These are phyloP conservation scores for Exophiala viscosa DNA, from an alignment of 2,329 filamentous ascomycete species.

Conservation along the genomic window DNA sequence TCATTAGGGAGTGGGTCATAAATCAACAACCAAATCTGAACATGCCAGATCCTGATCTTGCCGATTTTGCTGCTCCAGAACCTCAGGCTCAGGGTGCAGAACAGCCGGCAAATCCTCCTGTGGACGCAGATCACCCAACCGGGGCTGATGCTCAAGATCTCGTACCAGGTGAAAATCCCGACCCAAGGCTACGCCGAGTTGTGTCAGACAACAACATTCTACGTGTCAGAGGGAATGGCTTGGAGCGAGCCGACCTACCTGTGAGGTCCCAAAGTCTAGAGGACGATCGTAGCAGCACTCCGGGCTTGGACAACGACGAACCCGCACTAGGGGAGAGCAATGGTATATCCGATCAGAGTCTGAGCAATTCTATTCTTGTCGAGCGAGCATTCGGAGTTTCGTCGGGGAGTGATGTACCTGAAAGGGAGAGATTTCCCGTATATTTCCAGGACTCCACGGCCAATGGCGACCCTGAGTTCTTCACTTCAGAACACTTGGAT, in stretches of 20 bases:
- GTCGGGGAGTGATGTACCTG: background rate
- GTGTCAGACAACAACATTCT: slow-evolving; percentile 36
- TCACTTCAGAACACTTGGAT: background rate
- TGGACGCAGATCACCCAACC: background rate
- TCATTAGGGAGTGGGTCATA: slow-evolving; percentile 96
- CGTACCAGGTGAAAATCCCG: slow-evolving; percentile 8
- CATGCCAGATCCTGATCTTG: slow-evolving; percentile 59
- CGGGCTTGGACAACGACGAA: background rate
- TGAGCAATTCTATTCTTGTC: slow-evolving; percentile 14
- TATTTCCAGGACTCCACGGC: background rate
- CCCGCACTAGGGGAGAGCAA: slow-evolving; percentile 4
- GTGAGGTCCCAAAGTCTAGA: slow-evolving; percentile 19
- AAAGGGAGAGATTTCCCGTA: background rate
- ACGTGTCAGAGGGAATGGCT: slow-evolving; percentile 17
- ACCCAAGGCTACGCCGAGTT: slow-evolving; percentile 16
- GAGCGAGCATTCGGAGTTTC: slow-evolving; percentile 6
- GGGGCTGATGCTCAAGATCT: background rate
- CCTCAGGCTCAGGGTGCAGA: slow-evolving; percentile 11
- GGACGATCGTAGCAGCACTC: background rate
- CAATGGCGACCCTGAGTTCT: background rate
- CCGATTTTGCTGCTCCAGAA: slow-evolving; percentile 35
- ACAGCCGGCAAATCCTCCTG: background rate
- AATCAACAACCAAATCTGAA: slow-evolving; percentile 95
- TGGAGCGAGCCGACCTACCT: slow-evolving; percentile 14
- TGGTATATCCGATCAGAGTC: slow-evolving; percentile 4